These are phyloP conservation scores for Pyrenophora graminea DNA, from an alignment of 2,329 filamentous ascomycete species.

Conservation along the genomic window DNA sequence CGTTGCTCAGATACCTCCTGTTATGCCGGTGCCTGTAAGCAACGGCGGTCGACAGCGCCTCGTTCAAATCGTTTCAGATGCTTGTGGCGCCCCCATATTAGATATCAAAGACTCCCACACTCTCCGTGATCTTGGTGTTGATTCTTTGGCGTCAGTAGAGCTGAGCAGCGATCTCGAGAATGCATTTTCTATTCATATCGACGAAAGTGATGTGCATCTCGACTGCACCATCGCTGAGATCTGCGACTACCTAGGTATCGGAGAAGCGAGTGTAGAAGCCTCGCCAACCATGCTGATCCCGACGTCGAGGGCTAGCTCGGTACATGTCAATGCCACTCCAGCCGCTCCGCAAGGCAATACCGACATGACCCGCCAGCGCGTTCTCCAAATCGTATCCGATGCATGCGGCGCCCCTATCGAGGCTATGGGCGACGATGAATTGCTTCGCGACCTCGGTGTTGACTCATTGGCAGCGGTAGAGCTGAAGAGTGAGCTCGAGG, in stretches of 20 bases:
- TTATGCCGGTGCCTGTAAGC: not conserved
- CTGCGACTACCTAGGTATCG: not conserved
- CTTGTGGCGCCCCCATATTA: not conserved
- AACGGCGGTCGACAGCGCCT: not conserved
- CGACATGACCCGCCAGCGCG: not conserved
- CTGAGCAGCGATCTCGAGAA: slow-evolving; percentile 3
- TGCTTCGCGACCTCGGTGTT: slow-evolving; percentile 1
- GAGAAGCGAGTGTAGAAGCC: not conserved
- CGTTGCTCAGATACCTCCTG: not conserved
- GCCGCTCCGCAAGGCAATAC: not conserved
- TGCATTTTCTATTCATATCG: not conserved
- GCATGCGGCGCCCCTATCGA: not conserved
- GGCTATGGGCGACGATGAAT: not conserved
- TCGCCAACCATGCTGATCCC: not conserved
- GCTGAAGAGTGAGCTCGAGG: slow-evolving; percentile 9
- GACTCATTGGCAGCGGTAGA: slow-evolving; percentile 9
- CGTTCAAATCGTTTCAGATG: not conserved
- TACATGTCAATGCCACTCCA: not conserved
- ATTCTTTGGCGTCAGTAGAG: slow-evolving; percentile 13
- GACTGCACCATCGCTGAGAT: not conserved
- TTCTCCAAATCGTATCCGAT: not conserved
- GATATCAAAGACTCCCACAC: slow-evolving; percentile 2
- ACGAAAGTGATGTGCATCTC: not conserved
- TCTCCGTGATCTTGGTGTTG: slow-evolving; percentile 17
- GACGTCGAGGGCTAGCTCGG: not conserved